Percentiles rank a stretch among this genome's conserved stretches.
Conservation (phyloP, 768 basidiomycete species). For the Candolleomyces efflorescens region DNA sequence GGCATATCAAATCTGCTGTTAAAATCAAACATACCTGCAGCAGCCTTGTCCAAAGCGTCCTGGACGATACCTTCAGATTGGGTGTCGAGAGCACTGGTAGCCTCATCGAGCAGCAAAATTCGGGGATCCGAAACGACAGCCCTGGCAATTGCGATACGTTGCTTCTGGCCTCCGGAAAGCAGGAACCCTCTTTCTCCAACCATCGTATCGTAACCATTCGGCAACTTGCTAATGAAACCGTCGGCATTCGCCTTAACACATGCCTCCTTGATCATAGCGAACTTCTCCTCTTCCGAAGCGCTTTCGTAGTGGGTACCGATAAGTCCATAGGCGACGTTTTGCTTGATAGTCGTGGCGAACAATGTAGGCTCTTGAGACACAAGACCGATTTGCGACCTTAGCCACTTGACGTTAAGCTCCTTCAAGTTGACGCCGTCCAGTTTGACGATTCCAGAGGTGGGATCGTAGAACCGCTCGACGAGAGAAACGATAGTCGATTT, state of each 20-base stretch:
- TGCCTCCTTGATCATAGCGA: constrained; percentile 44
- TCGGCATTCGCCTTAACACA: constrained; percentile 69
- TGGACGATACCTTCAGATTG: constrained; percentile 77
- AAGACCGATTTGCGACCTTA: constrained; percentile 71
- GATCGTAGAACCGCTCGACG: constrained; percentile 78
- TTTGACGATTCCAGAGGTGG: constrained; percentile 50
- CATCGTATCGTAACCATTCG: constrained; percentile 72
- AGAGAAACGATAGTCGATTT: constrained; percentile 80
- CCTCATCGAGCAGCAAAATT: constrained; percentile 75
- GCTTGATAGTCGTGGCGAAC: constrained; percentile 71
- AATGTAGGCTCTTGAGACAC: constrained; percentile 77
- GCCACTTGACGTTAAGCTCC: constrained; percentile 54
- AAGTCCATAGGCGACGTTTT: constrained; percentile 72
- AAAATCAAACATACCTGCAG: constrained; percentile 37
- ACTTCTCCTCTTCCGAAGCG: constrained; percentile 38
- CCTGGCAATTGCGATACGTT: constrained; percentile 77
- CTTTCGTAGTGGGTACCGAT: constrained; percentile 18
- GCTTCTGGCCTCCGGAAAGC: constrained; percentile 59
- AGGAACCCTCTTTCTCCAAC: constrained; percentile 51
- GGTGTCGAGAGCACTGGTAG: constrained; percentile 75
- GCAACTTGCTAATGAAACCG: constrained; percentile 67
- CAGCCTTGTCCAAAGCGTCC: constrained; percentile 75
- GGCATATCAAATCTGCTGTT: not conserved
- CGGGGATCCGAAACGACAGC: constrained; percentile 77
- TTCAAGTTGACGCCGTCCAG: constrained; percentile 48